Evolutionary conservation across 2,329 filamentous ascomycete species (phyloP).

Genomic region (Neonectria punicea): DNA sequence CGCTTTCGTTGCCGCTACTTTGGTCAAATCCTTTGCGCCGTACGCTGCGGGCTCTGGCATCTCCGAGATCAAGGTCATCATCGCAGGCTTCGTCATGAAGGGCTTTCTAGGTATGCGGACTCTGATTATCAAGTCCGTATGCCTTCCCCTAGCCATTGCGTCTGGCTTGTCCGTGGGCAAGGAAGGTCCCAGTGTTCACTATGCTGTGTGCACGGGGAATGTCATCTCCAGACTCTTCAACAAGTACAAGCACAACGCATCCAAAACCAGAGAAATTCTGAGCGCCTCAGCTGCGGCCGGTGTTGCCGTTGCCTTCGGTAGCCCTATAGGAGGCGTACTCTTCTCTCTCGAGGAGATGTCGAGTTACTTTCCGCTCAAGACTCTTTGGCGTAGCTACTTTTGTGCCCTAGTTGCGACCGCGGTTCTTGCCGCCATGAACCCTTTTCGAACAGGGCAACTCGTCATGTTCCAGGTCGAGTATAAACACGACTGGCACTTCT

Average conservation of each 20-base stretch:
- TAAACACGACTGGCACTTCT: slow-evolving; percentile 97
- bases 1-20: slow-evolving; percentile 80
- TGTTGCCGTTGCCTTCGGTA: slow-evolving; percentile 96
- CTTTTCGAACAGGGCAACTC: slow-evolving; percentile 93
- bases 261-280: slow-evolving; percentile 93
- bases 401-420: slow-evolving; percentile 95
- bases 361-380: slow-evolving; percentile 95
- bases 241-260: slow-evolving; percentile 91
- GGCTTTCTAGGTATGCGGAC: slow-evolving; percentile 94
- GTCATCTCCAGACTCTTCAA: slow-evolving; percentile 93
- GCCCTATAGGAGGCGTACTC: slow-evolving; percentile 94
- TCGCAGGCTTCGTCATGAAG: slow-evolving; percentile 99
- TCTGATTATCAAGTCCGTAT: slow-evolving; percentile 91
- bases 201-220: slow-evolving; percentile 96
- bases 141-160: slow-evolving; percentile 89
- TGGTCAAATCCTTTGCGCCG: slow-evolving; percentile 92
- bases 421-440: slow-evolving; percentile 94
- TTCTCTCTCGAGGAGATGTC: slow-evolving; percentile 99
- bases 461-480: slow-evolving; percentile 99
- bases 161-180: slow-evolving; percentile 96
- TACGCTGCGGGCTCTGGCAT: slow-evolving; percentile 98
- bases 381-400: slow-evolving; percentile 97
- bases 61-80: slow-evolving; percentile 99
- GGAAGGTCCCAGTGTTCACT: slow-evolving; percentile 98
- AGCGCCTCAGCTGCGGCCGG: slow-evolving; percentile 95